Evolutionary conservation across 2,329 filamentous ascomycete genomes (phyloP).

Genomic region (Ophiostoma sp.): DNA sequence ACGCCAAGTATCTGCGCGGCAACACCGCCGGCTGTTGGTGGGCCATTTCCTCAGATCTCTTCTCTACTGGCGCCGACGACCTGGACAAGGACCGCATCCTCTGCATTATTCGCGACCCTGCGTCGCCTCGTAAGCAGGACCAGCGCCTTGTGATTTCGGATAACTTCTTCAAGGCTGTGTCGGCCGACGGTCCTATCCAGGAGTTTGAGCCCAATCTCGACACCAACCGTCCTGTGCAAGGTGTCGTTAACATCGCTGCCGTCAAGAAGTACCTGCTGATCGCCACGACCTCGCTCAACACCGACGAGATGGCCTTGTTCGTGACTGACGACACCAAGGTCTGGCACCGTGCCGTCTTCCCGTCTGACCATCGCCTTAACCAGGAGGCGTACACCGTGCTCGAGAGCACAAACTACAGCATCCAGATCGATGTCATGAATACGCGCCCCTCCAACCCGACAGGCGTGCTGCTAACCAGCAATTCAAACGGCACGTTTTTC

Average conservation of each 20-base stretch:
- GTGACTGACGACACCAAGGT: slow-evolving; percentile 75
- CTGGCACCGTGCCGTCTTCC: slow-evolving; percentile 92
- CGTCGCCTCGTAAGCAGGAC: slow-evolving; percentile 65
- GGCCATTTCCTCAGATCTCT: slow-evolving; percentile 71
- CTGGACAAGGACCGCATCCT: slow-evolving; percentile 66
- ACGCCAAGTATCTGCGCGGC: slow-evolving; percentile 58
- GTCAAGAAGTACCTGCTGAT: slow-evolving; percentile 85
- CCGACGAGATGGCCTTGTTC: slow-evolving; percentile 86
- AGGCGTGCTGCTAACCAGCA: slow-evolving; percentile 89
- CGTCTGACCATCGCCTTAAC: slow-evolving; percentile 68
- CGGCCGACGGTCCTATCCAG: slow-evolving; percentile 43
- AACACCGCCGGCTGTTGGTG: slow-evolving; percentile 76
- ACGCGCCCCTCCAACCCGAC: slow-evolving; percentile 60
- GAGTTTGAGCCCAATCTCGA: slow-evolving; percentile 74
- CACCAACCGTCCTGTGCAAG: slow-evolving; percentile 65
- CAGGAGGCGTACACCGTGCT: slow-evolving; percentile 89
- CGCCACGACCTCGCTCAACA: slow-evolving; percentile 71
- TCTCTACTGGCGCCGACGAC: slow-evolving; percentile 62
- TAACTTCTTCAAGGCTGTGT: slow-evolving; percentile 60
- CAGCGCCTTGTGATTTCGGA: slow-evolving; percentile 77
- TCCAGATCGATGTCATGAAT: slow-evolving; percentile 90
- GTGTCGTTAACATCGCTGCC: slow-evolving; percentile 72
- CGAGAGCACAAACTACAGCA: slow-evolving; percentile 95
- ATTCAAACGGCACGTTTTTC: slow-evolving; percentile 96
- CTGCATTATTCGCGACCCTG: slow-evolving; percentile 71